Base-by-base conservation (phyloP, 192 early-diverging fungal species). In the Dispira simplex region DNA sequence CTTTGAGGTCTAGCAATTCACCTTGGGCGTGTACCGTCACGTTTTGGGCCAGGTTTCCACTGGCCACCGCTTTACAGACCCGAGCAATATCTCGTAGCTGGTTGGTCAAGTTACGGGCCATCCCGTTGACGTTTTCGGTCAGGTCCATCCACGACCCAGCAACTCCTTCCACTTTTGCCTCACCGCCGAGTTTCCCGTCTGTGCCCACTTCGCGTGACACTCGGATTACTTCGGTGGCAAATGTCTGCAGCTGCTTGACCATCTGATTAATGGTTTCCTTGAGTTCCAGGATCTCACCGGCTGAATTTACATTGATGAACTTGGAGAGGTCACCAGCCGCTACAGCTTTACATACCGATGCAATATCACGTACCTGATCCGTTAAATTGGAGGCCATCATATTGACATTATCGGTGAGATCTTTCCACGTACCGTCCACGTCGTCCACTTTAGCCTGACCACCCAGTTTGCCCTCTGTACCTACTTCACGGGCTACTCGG, bases 401-500 rank as follows among this genome's bases (percentile, higher is more conserved):
- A 65, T 87, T 87, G 65, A 87, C 85, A 27, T 81, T 82, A 45
- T 84, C 81, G 0, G 82, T 84, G 0, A 86, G 67, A 46, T 84
- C 81, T 55, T 80, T 80, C 85, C 85, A 86, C 14, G 81, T 83
- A 4, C 84, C 84, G 25, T 76, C 84, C 9, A 86, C 81, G 44
- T 72, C 76, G 44, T 71, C 68, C 0, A 85, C 81, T 0, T 66
- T 65, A 12, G 83, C 83, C 51, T 82, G 81, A 18, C 83, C 83
- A 6, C 79, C 83, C 0, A 84, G 69, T 0, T 70, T 65, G 4
- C 83, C 83, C 12, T 84, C 83, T 0, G 83, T 86, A 11, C 88
- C 88, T 28, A 90, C 88, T 67, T 87, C 84, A 9, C 71, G 69
- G 0, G 88, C 84, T 10, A 90, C 84, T 56, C 88, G 82, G 0